Evolutionary conservation across 2,329 filamentous ascomycete species (phyloP).

Genomic region (Daldinia sp.): DNA sequence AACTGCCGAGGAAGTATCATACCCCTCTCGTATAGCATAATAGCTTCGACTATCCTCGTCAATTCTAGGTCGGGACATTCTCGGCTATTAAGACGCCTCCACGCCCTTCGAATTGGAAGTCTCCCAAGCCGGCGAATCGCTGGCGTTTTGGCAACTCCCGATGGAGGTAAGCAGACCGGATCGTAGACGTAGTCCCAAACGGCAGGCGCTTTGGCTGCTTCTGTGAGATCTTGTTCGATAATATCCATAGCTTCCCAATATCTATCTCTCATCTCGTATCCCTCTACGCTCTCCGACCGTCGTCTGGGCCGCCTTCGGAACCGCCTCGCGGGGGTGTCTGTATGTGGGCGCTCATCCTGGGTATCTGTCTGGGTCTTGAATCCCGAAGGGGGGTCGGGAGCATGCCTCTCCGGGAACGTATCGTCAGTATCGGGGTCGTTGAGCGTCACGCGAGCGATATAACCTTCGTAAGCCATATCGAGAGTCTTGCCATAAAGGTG

Average conservation of each 20-base stretch:
- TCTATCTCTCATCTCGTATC: constrained; percentile 35
- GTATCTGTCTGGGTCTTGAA: constrained; percentile 1
- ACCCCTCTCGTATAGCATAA: constrained; percentile 40
- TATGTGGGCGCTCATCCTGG: constrained; percentile 2
- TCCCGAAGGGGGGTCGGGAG: constrained; percentile 8
- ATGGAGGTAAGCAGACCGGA: constrained; percentile 34
- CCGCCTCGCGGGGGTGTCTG: not conserved
- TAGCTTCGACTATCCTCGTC: constrained; percentile 28
- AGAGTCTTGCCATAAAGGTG: not conserved
- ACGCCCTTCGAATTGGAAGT: constrained; percentile 33
- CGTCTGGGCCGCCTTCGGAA: constrained; percentile 22
- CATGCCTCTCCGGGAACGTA: constrained; percentile 34
- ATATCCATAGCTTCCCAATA: constrained; percentile 38
- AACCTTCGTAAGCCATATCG: constrained; percentile 28
- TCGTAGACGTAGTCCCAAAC: constrained; percentile 39
- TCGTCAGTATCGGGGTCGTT: constrained; percentile 19
- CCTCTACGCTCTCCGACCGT: constrained; percentile 31
- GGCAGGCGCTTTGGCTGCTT: constrained; percentile 30
- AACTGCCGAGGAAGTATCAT: constrained; percentile 22
- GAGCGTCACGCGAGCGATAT: constrained; percentile 31
- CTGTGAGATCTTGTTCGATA: constrained; percentile 32
- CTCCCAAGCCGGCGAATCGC: constrained; percentile 28
- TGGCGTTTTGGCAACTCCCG: constrained; percentile 22
- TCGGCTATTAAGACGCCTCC: constrained; percentile 32
- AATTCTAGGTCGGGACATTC: constrained; percentile 26